Percentiles rank a stretch among this genome's conserved stretches.
phyloP scores from a whole-genome alignment of 2,329 filamentous ascomycete genomes.

The Apiospora marii region DNA sequence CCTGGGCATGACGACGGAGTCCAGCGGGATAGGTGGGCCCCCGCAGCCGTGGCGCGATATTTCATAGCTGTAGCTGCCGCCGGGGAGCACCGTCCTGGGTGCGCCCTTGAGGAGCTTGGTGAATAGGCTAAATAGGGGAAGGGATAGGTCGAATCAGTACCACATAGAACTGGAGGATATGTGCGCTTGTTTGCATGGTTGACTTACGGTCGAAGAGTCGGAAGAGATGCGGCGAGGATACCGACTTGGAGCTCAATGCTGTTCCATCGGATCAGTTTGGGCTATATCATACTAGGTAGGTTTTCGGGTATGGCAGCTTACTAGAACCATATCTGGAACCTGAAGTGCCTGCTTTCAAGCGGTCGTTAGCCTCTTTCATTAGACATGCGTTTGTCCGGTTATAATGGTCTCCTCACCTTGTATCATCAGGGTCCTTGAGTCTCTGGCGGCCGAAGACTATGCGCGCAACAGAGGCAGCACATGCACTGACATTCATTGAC shows the following conservation, averaged over 20 bases:
- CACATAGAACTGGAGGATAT: too few relatives aligned
- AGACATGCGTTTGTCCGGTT: too few relatives aligned
- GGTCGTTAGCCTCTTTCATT: background rate
- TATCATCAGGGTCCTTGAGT: background rate
- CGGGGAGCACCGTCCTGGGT: background rate
- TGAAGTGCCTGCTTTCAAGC: background rate
- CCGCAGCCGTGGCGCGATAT: too few relatives aligned
- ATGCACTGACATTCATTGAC: background rate
- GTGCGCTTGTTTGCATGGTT: too few relatives aligned
- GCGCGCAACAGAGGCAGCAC: background rate
- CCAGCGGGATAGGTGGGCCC: background rate
- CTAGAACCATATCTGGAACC: background rate
- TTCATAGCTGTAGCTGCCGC: background rate
- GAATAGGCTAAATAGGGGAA: background rate
- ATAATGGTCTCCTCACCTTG: too few relatives aligned
- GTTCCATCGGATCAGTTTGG: background rate
- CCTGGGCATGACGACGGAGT: background rate
- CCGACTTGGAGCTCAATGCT: constrained; percentile 25
- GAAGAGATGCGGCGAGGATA: constrained; percentile 24
- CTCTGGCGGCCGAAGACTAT: background rate
- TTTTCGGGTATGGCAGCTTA: background rate
- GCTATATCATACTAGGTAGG: too few relatives aligned
- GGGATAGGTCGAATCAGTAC: background rate
- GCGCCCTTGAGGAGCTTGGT: background rate
- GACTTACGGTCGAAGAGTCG: constrained; percentile 24